A percentile compares a stretch with the other conserved stretches of the same genome.
These are phyloP conservation scores for Gentiana straminea DNA, from an alignment of 257 asterid genomes.

Conservation along the genomic window DNA sequence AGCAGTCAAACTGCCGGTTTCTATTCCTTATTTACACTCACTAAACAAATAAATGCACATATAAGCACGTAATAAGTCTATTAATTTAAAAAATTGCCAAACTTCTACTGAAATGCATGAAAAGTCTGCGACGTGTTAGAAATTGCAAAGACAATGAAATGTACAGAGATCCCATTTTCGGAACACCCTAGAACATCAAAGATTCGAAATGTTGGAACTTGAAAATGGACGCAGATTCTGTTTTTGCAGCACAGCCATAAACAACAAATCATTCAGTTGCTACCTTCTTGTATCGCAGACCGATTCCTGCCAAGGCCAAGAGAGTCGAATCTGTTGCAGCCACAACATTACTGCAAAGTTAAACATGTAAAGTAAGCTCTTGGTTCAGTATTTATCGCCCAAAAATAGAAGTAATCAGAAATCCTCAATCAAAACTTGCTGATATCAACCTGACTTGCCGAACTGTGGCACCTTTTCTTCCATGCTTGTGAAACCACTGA, in stretches of 20 bases:
- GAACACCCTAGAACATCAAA: not conserved
- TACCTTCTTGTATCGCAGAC: conserved; percentile 78
- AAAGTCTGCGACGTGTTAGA: not conserved
- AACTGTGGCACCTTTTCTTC: conserved; percentile 88
- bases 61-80: not conserved
- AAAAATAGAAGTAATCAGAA: not conserved
- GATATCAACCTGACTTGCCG: conserved; percentile 77
- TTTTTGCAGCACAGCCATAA: conserved; percentile 1
- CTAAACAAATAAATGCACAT: too few relatives aligned
- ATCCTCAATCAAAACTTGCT: not conserved
- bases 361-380: conserved; percentile 27
- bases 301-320: conserved; percentile 95
- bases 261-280: conserved; percentile 16
- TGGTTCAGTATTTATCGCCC: conserved; percentile 13
- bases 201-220: not conserved
- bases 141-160: not conserved
- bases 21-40: too few relatives aligned
- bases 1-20: too few relatives aligned
- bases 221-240: not conserved
- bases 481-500: conserved; percentile 71
- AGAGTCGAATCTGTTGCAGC: conserved; percentile 97
- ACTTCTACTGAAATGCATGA: not conserved
- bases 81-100: not conserved
- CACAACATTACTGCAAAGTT: conserved; percentile 76
- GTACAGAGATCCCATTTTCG: not conserved